These are phyloP conservation scores for Suhomyces maxii DNA, from an alignment of 1,139 yeast species.

Conservation along the genomic window DNA sequence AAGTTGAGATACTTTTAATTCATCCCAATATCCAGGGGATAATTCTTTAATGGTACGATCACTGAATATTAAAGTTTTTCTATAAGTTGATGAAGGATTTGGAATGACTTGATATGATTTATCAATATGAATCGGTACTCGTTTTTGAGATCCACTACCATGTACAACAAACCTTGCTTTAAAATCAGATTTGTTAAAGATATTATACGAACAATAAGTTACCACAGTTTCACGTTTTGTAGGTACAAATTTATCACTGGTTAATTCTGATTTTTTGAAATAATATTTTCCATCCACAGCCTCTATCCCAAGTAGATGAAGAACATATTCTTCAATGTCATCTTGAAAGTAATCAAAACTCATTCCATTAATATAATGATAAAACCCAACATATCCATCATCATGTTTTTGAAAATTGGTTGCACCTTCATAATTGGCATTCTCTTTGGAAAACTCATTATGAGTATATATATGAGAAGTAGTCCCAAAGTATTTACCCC, in stretches of 20 bases:
- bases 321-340: conserved; percentile 33
- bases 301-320: conserved; percentile 29
- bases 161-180: conserved; percentile 36
- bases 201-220: conserved; percentile 51
- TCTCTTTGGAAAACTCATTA: conserved; percentile 28
- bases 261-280: conserved; percentile 12
- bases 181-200: conserved; percentile 50
- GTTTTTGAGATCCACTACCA: conserved; percentile 20
- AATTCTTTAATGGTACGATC: conserved; percentile 23
- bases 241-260: conserved; percentile 6
- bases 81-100: conserved; percentile 10
- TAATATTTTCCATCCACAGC: conserved; percentile 19
- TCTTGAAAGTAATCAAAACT: conserved; percentile 21
- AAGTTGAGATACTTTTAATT: conserved; percentile 36
- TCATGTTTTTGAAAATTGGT: conserved; percentile 21
- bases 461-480: conserved; percentile 29
- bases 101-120: conserved; percentile 31
- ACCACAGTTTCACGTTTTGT: conserved; percentile 38
- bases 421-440: conserved; percentile 7
- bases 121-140: conserved; percentile 27
- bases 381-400: conserved; percentile 45
- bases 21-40: conserved; percentile 32
- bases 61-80: conserved; percentile 21
- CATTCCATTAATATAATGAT: conserved; percentile 42
- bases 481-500: conserved; percentile 39